These are phyloP conservation scores for Psophocarpus tetragonolobus DNA, from an alignment of 306 rosid species.

Conservation along the genomic window DNA sequence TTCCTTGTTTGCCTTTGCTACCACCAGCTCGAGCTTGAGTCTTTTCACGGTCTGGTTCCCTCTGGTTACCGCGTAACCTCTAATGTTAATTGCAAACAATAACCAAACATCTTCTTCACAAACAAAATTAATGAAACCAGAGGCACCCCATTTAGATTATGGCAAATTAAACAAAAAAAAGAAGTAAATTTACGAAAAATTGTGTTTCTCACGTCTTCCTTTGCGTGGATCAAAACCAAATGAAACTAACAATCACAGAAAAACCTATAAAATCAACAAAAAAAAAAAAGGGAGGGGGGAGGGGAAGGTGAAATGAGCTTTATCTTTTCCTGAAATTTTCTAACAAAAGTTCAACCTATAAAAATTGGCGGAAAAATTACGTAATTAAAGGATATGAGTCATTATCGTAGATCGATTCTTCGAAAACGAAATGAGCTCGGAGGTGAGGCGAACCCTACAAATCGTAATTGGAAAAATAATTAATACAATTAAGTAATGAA, in stretches of 20 bases:
- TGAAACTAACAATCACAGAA: neutral
- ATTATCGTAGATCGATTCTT: conserved; percentile 44
- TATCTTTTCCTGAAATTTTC: conserved; percentile 1
- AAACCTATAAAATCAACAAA: neutral
- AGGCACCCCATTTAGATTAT: neutral
- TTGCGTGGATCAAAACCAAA: conserved; percentile 1
- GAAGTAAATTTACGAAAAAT: neutral
- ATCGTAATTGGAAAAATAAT: neutral
- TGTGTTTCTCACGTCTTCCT: neutral
- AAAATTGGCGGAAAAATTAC: neutral
- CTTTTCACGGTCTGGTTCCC: conserved; percentile 73
- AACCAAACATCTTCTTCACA: neutral
- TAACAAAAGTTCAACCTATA: conserved; percentile 17
- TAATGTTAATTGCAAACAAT: conserved; percentile 55
- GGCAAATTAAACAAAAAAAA: neutral
- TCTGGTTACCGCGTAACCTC: conserved; percentile 77
- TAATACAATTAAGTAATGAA: neutral
- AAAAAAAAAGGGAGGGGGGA: too few relatives aligned
- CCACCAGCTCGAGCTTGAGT: conserved; percentile 56
- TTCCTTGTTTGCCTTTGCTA: conserved; percentile 34
- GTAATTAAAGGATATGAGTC: conserved; percentile 75
- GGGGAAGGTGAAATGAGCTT: neutral
- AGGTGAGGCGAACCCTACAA: conserved; percentile 41
- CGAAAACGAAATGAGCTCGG: conserved; percentile 39
- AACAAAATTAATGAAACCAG: neutral